Evolutionary conservation across 371 early-diverging fungal genomes (phyloP).

Genomic region (Mucor irregularis): DNA sequence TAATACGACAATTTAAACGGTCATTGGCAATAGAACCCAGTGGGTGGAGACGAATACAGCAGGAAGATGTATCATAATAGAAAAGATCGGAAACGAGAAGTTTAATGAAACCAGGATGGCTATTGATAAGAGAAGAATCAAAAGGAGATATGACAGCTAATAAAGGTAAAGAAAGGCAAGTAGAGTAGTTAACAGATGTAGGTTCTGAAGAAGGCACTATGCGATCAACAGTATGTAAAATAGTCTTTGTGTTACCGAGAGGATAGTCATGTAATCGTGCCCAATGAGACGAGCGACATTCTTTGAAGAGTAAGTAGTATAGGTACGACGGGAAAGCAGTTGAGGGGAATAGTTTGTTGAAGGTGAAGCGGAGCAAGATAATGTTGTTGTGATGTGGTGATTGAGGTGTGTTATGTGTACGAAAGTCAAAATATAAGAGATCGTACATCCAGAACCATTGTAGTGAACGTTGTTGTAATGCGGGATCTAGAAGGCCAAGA

Average conservation of each 20-base stretch:
- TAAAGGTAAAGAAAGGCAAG: background rate
- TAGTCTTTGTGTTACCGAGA: background rate
- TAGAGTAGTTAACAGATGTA: background rate
- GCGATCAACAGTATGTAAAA: background rate
- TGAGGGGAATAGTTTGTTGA: no score
- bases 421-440: no score
- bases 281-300: no score
- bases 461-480: constrained; percentile 6
- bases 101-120: background rate
- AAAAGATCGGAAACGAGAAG: background rate
- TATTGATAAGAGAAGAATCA: background rate
- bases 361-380: no score
- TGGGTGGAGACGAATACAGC: background rate
- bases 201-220: background rate
- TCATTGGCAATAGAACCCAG: background rate
- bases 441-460: constrained; percentile 14
- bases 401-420: no score
- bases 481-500: constrained; percentile 12
- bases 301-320: background rate
- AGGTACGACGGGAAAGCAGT: no score
- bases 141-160: background rate
- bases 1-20: background rate
- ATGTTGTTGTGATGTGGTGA: no score
- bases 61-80: background rate
- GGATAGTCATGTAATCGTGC: no score